A percentile compares a stretch with the other conserved stretches of the same genome.
Conservation (phyloP, 345 rosid genomes). For the Cardamine occulta region DNA sequence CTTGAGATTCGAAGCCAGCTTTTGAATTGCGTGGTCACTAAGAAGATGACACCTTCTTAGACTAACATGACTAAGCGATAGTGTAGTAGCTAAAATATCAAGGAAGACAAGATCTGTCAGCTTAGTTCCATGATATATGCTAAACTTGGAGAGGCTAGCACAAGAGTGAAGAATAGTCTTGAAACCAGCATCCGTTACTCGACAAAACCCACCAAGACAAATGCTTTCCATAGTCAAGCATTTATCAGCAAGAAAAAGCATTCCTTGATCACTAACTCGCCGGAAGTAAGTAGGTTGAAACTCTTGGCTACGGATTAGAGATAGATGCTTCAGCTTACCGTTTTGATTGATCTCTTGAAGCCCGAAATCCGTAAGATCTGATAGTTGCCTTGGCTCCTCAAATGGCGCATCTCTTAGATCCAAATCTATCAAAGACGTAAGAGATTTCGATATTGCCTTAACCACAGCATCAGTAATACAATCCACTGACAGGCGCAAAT, state of each 20-base stretch:
- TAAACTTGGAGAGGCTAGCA: slow-evolving; percentile 69
- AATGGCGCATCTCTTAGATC: slow-evolving; percentile 89
- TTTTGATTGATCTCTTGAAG: slow-evolving; percentile 78
- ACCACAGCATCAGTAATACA: slow-evolving; percentile 76
- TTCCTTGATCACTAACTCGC: slow-evolving; percentile 88
- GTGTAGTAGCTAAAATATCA: slow-evolving; percentile 81
- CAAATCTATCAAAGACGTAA: slow-evolving; percentile 66
- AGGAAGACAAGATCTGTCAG: slow-evolving; percentile 89
- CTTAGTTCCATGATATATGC: slow-evolving; percentile 72
- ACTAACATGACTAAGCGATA: slow-evolving; percentile 74
- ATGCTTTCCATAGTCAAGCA: slow-evolving; percentile 84
- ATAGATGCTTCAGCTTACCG: slow-evolving; percentile 80
- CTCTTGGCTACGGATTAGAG: slow-evolving; percentile 85
- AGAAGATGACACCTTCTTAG: slow-evolving; percentile 88
- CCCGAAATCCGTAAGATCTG: slow-evolving; percentile 85
- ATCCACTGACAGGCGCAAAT: slow-evolving; percentile 76
- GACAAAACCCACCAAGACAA: slow-evolving; percentile 85
- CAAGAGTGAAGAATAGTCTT: slow-evolving; percentile 87
- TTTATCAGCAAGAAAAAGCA: slow-evolving; percentile 87
- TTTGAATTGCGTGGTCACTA: slow-evolving; percentile 67
- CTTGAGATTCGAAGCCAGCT: slow-evolving; percentile 57
- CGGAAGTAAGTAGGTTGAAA: slow-evolving; percentile 66
- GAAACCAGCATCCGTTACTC: slow-evolving; percentile 89
- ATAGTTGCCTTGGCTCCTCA: slow-evolving; percentile 62
- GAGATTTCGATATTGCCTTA: slow-evolving; percentile 70